phyloP scores from a whole-genome alignment of 2,329 filamentous ascomycete species.

The Alternaria brassicicola region DNA sequence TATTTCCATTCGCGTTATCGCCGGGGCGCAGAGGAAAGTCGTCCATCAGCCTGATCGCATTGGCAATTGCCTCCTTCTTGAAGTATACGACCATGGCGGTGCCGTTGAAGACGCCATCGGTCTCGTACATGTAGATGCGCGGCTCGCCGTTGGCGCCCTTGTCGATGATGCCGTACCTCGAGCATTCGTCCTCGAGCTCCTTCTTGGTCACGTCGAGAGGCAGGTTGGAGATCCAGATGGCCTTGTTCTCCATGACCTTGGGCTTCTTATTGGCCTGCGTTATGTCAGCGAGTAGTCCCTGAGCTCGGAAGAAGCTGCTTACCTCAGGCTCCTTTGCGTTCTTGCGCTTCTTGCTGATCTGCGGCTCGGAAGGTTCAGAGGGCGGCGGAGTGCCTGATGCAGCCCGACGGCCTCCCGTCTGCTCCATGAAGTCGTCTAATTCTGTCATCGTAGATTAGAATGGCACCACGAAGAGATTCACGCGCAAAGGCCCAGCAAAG shows the following conservation, averaged over 20 bases:
- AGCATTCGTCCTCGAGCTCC: slow-evolving; percentile 85
- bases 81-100: slow-evolving; percentile 94
- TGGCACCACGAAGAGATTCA: too few species aligned
- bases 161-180: slow-evolving; percentile 89
- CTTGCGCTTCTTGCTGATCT: slow-evolving; percentile 35
- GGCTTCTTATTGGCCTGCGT: slow-evolving; percentile 34
- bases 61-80: slow-evolving; percentile 88
- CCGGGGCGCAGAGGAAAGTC: slow-evolving; percentile 80
- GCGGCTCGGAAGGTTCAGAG: slow-evolving; percentile 7
- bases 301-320: slow-evolving; percentile 8
- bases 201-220: slow-evolving; percentile 78
- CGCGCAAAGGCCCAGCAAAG: too few species aligned
- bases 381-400: slow-evolving; percentile 2
- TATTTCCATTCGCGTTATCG: slow-evolving; percentile 55
- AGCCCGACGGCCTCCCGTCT: slow-evolving; percentile 5
- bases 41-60: slow-evolving; percentile 81
- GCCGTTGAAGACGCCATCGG: slow-evolving; percentile 85
- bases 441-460: slow-evolving; percentile 1
- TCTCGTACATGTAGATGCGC: slow-evolving; percentile 93
- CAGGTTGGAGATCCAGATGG: slow-evolving; percentile 88
- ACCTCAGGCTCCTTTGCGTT: slow-evolving; percentile 26
- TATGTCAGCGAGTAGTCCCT: slow-evolving; percentile 34
- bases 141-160: slow-evolving; percentile 87
- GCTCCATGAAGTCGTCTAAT: slow-evolving; percentile 21
- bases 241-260: slow-evolving; percentile 71